A percentile compares a stretch with the other conserved stretches of the same genome.
Conservation (phyloP, 129 eudicot genomes). For the Artemisia tridentata region DNA sequence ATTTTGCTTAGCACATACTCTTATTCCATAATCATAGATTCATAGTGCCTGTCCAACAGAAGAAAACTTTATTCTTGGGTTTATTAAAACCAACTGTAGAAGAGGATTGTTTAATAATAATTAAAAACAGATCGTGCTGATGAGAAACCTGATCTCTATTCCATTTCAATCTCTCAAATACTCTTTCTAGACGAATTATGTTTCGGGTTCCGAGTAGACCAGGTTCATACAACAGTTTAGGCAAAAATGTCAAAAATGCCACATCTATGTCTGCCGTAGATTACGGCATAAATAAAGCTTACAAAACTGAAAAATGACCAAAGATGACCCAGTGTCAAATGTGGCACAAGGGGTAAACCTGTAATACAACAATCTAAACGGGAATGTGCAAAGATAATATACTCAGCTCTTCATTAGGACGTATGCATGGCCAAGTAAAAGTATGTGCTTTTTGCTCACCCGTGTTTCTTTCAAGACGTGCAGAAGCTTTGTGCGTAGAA, state of each 20-base stretch:
- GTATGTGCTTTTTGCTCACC: conserved; percentile 24
- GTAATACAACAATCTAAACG: conserved; percentile 24
- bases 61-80: no score
- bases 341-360: conserved; percentile 24
- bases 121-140: no score
- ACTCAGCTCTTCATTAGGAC: conserved; percentile 32
- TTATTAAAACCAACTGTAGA: no score
- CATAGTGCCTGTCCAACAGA: no score
- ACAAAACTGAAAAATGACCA: conserved; percentile 24
- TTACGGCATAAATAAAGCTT: conserved; percentile 22
- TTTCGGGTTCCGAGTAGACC: background rate
- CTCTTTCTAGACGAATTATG: conserved; percentile 10
- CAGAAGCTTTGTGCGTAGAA: conserved; percentile 35
- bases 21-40: no score
- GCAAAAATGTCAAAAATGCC: conserved; percentile 36
- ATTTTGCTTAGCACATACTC: background rate
- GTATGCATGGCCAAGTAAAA: conserved; percentile 35
- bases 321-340: conserved; percentile 27
- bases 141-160: no score
- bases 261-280: conserved; percentile 25
- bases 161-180: background rate
- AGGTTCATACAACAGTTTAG: conserved; percentile 17
- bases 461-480: conserved; percentile 9
- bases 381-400: conserved; percentile 59
- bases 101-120: no score